Percentiles rank a stretch among this genome's conserved stretches.
Conservation (phyloP, 305 asterid genomes). For the Solanum hybrid region DNA sequence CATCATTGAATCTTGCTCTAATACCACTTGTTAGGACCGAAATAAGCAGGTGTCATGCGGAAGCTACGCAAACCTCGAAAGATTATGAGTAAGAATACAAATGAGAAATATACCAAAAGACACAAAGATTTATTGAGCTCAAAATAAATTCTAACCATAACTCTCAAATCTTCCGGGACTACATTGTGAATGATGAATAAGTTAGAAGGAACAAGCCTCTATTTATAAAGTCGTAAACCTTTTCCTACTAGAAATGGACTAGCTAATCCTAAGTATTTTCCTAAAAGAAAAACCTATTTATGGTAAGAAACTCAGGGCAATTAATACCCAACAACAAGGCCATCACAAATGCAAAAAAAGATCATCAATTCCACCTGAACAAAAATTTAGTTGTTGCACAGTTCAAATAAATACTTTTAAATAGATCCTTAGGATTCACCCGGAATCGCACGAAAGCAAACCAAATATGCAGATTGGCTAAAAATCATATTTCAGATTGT, state of each 20-base stretch:
- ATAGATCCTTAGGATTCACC: background rate
- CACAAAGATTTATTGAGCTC: background rate
- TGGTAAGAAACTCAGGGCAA: background rate
- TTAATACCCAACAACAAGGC: too few species aligned
- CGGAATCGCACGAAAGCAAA: background rate
- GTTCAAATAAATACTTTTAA: too few species aligned
- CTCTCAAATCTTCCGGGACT: background rate
- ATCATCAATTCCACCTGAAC: background rate
- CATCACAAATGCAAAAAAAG: background rate
- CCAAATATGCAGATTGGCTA: background rate
- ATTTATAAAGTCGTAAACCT: background rate
- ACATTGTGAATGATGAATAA: too few species aligned
- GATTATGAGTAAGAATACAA: too few species aligned
- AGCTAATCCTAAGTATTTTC: too few species aligned
- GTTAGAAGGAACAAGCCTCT: background rate
- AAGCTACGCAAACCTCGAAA: background rate
- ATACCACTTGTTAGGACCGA: background rate
- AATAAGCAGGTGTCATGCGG: too few species aligned
- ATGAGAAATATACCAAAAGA: background rate
- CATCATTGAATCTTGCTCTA: background rate
- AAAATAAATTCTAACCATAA: background rate
- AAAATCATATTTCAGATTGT: background rate
- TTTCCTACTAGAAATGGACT: too few species aligned
- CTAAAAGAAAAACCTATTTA: too few species aligned
- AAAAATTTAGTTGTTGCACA: background rate